Evolutionary conservation across 495 filamentous ascomycete species (phyloP), one percentile per base, ranked within the genome.

Genomic region (Penicillium silybi): DNA sequence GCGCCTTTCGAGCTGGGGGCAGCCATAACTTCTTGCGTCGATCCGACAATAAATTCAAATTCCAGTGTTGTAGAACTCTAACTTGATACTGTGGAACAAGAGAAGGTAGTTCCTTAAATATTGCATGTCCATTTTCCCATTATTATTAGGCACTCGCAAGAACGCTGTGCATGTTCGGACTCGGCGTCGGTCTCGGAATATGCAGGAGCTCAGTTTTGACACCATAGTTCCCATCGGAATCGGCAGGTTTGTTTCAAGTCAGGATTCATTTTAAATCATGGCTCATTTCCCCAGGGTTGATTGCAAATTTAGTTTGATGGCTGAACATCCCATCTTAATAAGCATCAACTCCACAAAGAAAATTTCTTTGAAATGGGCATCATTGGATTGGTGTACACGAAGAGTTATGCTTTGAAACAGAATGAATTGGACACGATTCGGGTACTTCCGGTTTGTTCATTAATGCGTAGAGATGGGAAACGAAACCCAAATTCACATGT

Each of bases 181-280:
- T 62, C 59, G 55, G 55, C 38, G 41, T 62, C 55, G 59, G 59
- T 15, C 27, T 61, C 54, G 34, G 54, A 41, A 29, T 26, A 37
- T 41, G 35, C 46, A 46, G 20, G 41, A 27, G 27, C 44, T 32
- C 25, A 22, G n/a, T 2, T 32, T 35, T 29, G 13, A n/a, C 4
- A 5, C 22, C 5, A 32, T 18, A 6, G 2, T 18, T 6, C 18
- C 0, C 42, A 17, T 46, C 20, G 42, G 49, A 27, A 17, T 53
- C 44, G 38, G 37, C 20, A 40, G 41, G 7, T 29, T 16, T 44
- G 19, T 26, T 23, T 43, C 19, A 26, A 5, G 2, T 26, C 10
- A 2, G 0, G 7, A n/a, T 6, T 11, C 1, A 18, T 18, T 39
- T 39, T n/a, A 39, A 39, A 39, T 8, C 4, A 39, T 39, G 1